These are phyloP conservation scores for Calendula officinalis DNA, from an alignment of 129 eudicot species.

Conservation along the genomic window DNA sequence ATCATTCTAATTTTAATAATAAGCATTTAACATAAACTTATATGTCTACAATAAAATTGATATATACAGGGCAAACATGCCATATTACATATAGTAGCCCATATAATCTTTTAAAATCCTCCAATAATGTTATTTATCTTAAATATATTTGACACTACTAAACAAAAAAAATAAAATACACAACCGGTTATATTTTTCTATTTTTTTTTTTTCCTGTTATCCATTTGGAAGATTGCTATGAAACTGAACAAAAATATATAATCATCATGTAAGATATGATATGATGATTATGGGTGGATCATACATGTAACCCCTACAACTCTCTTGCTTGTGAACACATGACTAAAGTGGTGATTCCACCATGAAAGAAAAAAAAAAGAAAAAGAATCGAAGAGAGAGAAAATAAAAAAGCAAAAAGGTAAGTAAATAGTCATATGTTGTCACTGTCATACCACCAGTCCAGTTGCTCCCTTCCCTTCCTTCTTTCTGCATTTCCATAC, in stretches of 20 bases:
- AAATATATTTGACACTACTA: too few species aligned
- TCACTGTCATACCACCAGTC: conserved; percentile 32
- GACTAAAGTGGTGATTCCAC: conserved; percentile 26
- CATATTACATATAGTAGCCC: too few species aligned
- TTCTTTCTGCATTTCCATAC: conserved; percentile 19
- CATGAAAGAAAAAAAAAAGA: conserved; percentile 15
- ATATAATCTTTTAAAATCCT: too few species aligned
- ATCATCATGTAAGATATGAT: not conserved
- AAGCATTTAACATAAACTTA: too few species aligned
- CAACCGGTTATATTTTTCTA: too few species aligned
- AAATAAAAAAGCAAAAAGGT: conserved; percentile 2
- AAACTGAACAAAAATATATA: not conserved
- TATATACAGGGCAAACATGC: too few species aligned
- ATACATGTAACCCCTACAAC: not conserved
- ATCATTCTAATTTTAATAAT: too few species aligned
- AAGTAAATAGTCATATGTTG: conserved; percentile 29
- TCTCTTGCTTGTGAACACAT: conserved; percentile 10
- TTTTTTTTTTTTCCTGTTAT: too few species aligned
- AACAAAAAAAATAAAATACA: too few species aligned
- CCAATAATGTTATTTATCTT: too few species aligned
- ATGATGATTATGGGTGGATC: not conserved
- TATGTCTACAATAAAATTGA: too few species aligned
- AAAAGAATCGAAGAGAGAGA: conserved; percentile 9
- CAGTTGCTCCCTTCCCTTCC: conserved; percentile 3
- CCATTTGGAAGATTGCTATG: too few species aligned